Conservation (phyloP, 2,329 filamentous ascomycete genomes). For the Sporothrix brasiliensis region DNA sequence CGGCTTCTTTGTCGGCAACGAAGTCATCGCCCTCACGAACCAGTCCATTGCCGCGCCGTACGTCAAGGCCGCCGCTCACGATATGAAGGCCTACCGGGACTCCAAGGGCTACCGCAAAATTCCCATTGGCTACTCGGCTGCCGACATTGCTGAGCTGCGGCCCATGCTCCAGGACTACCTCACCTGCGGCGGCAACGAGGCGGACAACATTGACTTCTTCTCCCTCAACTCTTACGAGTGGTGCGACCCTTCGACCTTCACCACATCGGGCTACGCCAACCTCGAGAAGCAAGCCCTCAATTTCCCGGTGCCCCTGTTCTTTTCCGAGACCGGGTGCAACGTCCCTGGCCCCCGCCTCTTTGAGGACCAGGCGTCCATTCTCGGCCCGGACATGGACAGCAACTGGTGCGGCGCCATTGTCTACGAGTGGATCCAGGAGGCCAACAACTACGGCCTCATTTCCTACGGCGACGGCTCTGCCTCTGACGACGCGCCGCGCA, state of each 20-base stretch:
- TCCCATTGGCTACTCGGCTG: slow-evolving; percentile 83
- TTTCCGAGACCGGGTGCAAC: slow-evolving; percentile 88
- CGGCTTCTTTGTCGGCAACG: slow-evolving; percentile 86
- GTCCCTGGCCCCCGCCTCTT: slow-evolving; percentile 63
- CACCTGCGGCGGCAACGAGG: slow-evolving; percentile 71
- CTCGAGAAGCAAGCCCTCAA: slow-evolving; percentile 67
- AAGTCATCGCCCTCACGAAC: slow-evolving; percentile 69
- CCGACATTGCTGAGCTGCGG: slow-evolving; percentile 72
- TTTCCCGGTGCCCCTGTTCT: slow-evolving; percentile 84
- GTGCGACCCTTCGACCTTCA: slow-evolving; percentile 65
- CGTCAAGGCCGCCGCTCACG: slow-evolving; percentile 77
- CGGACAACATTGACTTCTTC: slow-evolving; percentile 79
- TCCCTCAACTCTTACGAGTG: slow-evolving; percentile 83
- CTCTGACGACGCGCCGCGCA: slow-evolving; percentile 69
- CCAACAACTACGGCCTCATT: slow-evolving; percentile 80
- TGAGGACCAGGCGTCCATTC: slow-evolving; percentile 74
- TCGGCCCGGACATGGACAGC: slow-evolving; percentile 70
- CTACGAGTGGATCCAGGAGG: slow-evolving; percentile 88
- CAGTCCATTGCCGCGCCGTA: slow-evolving; percentile 72
- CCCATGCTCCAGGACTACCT: slow-evolving; percentile 71
- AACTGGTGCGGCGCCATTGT: slow-evolving; percentile 77
- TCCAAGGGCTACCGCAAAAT: slow-evolving; percentile 76
- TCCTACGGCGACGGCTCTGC: slow-evolving; percentile 66
- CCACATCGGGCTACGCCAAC: slow-evolving; percentile 67
- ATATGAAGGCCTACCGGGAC: slow-evolving; percentile 80